Conservation (phyloP, 129 eudicot genomes). For the Tanacetum coccineum region DNA sequence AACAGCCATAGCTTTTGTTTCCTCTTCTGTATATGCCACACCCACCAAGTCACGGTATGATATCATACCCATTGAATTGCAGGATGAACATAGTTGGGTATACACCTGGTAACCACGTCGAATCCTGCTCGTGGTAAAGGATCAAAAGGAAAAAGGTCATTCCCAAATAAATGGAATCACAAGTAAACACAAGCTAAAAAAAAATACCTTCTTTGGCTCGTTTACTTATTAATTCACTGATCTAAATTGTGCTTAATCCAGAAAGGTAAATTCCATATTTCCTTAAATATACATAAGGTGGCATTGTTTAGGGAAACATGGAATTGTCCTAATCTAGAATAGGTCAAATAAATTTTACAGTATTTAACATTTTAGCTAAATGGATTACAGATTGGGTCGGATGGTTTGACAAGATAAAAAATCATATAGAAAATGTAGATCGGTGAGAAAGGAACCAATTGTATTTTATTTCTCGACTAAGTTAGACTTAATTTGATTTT, state of each 20-base stretch:
- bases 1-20: slow-evolving; percentile 87
- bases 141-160: slow-evolving; percentile 17
- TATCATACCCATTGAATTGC: slow-evolving; percentile 81
- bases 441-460: not conserved
- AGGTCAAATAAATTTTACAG: no score
- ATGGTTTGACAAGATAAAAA: no score
- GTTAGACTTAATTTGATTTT: not conserved
- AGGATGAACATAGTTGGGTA: slow-evolving; percentile 85
- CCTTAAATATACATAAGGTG: no score
- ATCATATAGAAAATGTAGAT: no score
- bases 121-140: slow-evolving; percentile 66
- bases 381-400: no score
- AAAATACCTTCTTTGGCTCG: not conserved
- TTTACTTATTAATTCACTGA: no score
- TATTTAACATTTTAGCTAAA: no score
- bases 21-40: no score
- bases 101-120: slow-evolving; percentile 94
- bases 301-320: no score
- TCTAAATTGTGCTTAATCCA: no score
- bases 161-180: not conserved
- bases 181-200: not conserved
- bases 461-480: not conserved
- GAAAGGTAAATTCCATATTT: no score
- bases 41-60: slow-evolving; percentile 90
- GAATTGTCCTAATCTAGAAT: no score